phyloP scores from a whole-genome alignment of 352 stramenopile species.

The Phytophthora agathidicida region DNA sequence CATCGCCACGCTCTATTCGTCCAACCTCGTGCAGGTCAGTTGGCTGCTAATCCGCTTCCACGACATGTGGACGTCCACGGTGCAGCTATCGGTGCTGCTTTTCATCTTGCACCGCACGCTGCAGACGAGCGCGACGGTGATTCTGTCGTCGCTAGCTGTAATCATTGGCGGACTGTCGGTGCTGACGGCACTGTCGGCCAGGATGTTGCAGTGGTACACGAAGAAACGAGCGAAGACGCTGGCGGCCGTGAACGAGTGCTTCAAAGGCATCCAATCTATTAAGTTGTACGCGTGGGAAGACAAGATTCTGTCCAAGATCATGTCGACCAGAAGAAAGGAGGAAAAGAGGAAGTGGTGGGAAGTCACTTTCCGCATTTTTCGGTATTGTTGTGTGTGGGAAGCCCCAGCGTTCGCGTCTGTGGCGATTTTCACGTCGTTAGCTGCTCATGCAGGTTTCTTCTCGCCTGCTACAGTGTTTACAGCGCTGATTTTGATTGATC shows the following conservation, averaged over 20 bases:
- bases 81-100: constrained; percentile 38
- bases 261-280: constrained; percentile 49
- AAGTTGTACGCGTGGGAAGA: constrained; percentile 54
- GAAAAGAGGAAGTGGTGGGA: constrained; percentile 33
- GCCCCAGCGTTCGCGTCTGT: constrained; percentile 39
- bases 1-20: constrained; percentile 52
- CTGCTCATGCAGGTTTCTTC: constrained; percentile 29
- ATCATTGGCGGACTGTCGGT: constrained; percentile 37
- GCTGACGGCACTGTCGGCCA: constrained; percentile 26
- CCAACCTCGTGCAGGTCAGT: constrained; percentile 38
- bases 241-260: constrained; percentile 44
- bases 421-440: constrained; percentile 40
- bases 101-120: constrained; percentile 36
- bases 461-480: constrained; percentile 46
- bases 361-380: constrained; percentile 30
- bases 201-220: constrained; percentile 36
- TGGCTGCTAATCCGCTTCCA: constrained; percentile 43
- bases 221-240: constrained; percentile 49
- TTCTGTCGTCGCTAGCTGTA: constrained; percentile 24
- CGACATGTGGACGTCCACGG: constrained; percentile 38
- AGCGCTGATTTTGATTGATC: constrained; percentile 40
- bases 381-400: constrained; percentile 46
- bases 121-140: constrained; percentile 31
- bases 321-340: constrained; percentile 37
- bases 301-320: constrained; percentile 47